Percentiles rank a stretch among this genome's conserved stretches.
These are phyloP conservation scores for Ilyonectria destructans DNA, from an alignment of 2,329 filamentous ascomycete genomes.

Conservation along the genomic window DNA sequence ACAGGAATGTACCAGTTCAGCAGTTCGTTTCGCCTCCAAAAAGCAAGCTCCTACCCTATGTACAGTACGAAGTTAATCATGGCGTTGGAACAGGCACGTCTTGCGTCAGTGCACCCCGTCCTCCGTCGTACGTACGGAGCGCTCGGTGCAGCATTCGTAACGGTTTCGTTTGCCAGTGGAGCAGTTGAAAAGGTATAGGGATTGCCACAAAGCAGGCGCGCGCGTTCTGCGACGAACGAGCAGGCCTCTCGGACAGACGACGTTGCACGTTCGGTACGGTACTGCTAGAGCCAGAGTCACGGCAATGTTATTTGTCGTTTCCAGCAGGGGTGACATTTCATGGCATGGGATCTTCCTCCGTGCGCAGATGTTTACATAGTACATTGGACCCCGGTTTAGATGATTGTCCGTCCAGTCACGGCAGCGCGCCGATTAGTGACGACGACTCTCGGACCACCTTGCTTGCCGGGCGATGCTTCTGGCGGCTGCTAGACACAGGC, in stretches of 20 bases:
- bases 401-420: neutral
- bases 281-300: neutral
- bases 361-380: conserved; percentile 15
- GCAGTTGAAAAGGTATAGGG: neutral
- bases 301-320: neutral
- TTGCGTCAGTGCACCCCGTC: conserved; percentile 15
- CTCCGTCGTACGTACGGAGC: neutral
- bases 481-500: conserved; percentile 18
- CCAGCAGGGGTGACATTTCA: neutral
- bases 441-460: conserved; percentile 24
- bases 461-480: conserved; percentile 29
- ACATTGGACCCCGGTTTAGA: conserved; percentile 1
- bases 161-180: conserved; percentile 15
- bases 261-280: conserved; percentile 25
- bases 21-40: conserved; percentile 3
- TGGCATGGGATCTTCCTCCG: conserved; percentile 3
- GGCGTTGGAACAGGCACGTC: conserved; percentile 9
- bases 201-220: conserved; percentile 24
- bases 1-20: conserved; percentile 20
- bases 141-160: conserved; percentile 18
- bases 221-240: conserved; percentile 34
- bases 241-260: conserved; percentile 27
- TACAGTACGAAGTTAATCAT: conserved; percentile 9
- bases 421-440: conserved; percentile 14
- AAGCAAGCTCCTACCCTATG: conserved; percentile 10